Evolutionary conservation across 2,329 filamentous ascomycete genomes (phyloP).

Genomic region (Ophiocordyceps camponoti-saundersi): DNA sequence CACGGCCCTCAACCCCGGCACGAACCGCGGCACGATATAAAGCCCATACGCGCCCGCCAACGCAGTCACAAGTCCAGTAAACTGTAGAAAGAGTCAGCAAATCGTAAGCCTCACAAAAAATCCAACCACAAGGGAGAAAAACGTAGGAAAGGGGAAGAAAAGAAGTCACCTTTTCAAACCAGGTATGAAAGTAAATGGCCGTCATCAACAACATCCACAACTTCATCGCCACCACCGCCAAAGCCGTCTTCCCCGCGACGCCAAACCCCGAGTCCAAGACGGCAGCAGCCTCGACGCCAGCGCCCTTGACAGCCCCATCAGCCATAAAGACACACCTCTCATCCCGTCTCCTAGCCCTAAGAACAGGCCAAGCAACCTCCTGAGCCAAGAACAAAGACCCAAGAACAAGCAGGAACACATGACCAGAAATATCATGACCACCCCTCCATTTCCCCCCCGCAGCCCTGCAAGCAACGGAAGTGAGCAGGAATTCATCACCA

Average conservation of each 20-base stretch:
- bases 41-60: constrained; percentile 27
- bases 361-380: constrained; percentile 50
- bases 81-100: constrained; percentile 16
- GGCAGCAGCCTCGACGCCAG: constrained; percentile 27
- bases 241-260: constrained; percentile 36
- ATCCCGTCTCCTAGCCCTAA: constrained; percentile 30
- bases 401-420: constrained; percentile 82
- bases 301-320: constrained; percentile 49
- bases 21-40: constrained; percentile 33
- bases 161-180: constrained; percentile 66
- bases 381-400: constrained; percentile 68
- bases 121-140: too few species aligned
- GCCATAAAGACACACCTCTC: constrained; percentile 47
- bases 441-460: constrained; percentile 74
- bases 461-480: constrained; percentile 64
- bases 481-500: constrained; percentile 37
- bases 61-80: constrained; percentile 36
- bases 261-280: constrained; percentile 16
- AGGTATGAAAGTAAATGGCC: constrained; percentile 95
- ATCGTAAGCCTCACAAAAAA: not conserved
- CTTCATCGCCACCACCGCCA: constrained; percentile 50
- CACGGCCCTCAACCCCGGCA: constrained; percentile 26
- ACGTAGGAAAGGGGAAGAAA: constrained; percentile 13
- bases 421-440: constrained; percentile 92
- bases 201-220: constrained; percentile 99